phyloP scores from a whole-genome alignment of 1,139 yeast genomes.

The Taiozyma sp. region DNA sequence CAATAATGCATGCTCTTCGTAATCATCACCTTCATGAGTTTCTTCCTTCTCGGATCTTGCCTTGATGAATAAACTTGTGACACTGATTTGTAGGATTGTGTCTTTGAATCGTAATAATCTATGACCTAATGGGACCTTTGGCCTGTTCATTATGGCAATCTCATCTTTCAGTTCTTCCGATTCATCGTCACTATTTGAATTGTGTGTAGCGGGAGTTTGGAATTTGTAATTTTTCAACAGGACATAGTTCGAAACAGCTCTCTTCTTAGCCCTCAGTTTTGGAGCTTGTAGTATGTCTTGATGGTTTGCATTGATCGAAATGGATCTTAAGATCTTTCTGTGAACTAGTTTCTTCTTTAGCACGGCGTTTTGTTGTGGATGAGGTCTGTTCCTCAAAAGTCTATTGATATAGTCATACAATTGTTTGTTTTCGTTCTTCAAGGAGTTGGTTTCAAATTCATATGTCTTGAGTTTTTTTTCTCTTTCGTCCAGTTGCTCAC shows the following conservation, averaged over 20 bases:
- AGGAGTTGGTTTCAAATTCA: conserved; percentile 17
- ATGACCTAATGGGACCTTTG: not conserved
- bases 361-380: conserved; percentile 16
- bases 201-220: not conserved
- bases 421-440: conserved; percentile 21
- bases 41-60: not conserved
- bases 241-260: conserved; percentile 14
- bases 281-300: not conserved
- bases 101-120: not conserved
- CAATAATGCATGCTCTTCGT: not conserved
- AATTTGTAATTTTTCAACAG: conserved; percentile 7
- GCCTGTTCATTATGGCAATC: not conserved
- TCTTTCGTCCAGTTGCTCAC: conserved; percentile 12
- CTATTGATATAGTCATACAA: conserved; percentile 22
- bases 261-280: not conserved
- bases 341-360: conserved; percentile 20
- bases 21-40: not conserved
- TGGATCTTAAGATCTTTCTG: conserved; percentile 20
- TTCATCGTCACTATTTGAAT: not conserved
- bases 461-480: conserved; percentile 5
- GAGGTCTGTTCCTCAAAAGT: conserved; percentile 16
- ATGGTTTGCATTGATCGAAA: conserved; percentile 4
- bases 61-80: not conserved
- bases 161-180: not conserved
- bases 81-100: not conserved